Percentiles rank a stretch among this genome's conserved stretches.
Evolutionary conservation across 116 monocot genomes (phyloP).

Genomic region (Posidonia oceanica): DNA sequence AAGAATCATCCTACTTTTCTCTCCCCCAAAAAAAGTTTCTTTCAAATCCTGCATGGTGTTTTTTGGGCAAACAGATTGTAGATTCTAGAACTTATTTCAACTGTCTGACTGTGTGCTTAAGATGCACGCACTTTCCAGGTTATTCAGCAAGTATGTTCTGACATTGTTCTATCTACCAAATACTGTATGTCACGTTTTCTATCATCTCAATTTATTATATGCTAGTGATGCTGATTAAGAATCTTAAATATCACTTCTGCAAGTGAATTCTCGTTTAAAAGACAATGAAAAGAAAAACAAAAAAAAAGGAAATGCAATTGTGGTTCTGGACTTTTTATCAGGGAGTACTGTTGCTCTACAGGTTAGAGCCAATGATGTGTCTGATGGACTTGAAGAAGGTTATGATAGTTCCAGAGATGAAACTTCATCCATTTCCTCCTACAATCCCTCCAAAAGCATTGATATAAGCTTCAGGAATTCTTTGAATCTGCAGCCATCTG

Average conservation of each 20-base stretch:
- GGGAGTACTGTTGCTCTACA: slow-evolving; percentile 16
- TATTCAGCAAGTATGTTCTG: too few relatives aligned
- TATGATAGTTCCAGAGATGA: slow-evolving; percentile 97
- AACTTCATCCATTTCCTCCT: slow-evolving; percentile 87
- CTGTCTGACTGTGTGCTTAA: not conserved
- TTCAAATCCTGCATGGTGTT: too few relatives aligned
- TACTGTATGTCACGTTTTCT: too few relatives aligned
- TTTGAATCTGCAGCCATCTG: slow-evolving; percentile 47
- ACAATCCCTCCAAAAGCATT: slow-evolving; percentile 45
- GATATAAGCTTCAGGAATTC: slow-evolving; percentile 50
- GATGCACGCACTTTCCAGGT: not conserved
- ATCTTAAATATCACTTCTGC: not conserved
- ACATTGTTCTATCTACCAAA: too few relatives aligned
- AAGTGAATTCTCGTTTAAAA: not conserved
- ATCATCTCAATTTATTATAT: too few relatives aligned
- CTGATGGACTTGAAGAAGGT: slow-evolving; percentile 71
- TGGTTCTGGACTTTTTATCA: not conserved
- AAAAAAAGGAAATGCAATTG: not conserved
- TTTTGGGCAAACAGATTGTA: too few relatives aligned
- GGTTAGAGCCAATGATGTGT: slow-evolving; percentile 62
- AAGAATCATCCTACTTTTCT: too few relatives aligned
- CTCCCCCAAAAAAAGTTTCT: too few relatives aligned
- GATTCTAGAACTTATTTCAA: too few relatives aligned
- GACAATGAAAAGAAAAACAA: not conserved
- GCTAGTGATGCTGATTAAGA: too few relatives aligned